Conservation (phyloP, 1,139 yeast species). For the Zygoascus meyerae region DNA sequence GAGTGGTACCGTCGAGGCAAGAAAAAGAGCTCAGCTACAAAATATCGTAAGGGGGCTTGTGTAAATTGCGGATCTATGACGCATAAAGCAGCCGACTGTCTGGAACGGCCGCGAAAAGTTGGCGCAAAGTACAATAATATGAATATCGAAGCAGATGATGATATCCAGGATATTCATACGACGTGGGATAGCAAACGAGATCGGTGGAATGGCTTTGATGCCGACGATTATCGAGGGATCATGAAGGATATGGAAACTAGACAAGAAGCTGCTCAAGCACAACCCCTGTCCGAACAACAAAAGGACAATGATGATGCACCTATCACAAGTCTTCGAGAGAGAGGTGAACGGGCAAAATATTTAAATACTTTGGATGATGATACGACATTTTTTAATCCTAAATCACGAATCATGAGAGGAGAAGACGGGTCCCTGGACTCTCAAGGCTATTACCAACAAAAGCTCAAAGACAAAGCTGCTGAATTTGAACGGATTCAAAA, state of each 20-base stretch:
- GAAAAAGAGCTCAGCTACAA: constrained; percentile 29
- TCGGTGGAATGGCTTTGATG: constrained; percentile 71
- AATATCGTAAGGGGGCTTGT: constrained; percentile 41
- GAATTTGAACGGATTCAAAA: constrained; percentile 44
- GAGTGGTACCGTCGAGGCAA: constrained; percentile 33
- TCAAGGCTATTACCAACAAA: constrained; percentile 48
- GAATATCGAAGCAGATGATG: constrained; percentile 29
- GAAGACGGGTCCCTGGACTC: constrained; percentile 47
- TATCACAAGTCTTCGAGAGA: constrained; percentile 38
- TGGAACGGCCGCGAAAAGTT: constrained; percentile 45
- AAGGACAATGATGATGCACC: constrained; percentile 11
- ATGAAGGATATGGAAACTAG: constrained; percentile 41
- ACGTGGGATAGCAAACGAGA: constrained; percentile 63
- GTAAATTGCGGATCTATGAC: constrained; percentile 48
- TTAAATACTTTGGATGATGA: constrained; percentile 37
- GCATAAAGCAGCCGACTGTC: constrained; percentile 45
- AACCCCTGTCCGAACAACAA: not conserved
- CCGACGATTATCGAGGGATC: constrained; percentile 51
- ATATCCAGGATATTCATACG: constrained; percentile 32
- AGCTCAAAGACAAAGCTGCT: constrained; percentile 47
- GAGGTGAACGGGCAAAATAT: constrained; percentile 51
- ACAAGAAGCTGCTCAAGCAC: constrained; percentile 15
- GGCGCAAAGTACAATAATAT: constrained; percentile 35
- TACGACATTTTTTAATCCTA: constrained; percentile 45
- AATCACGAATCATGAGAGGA: constrained; percentile 44